phyloP scores from a whole-genome alignment of 495 filamentous ascomycete species.

The Aspergillus saccharolyticus region DNA sequence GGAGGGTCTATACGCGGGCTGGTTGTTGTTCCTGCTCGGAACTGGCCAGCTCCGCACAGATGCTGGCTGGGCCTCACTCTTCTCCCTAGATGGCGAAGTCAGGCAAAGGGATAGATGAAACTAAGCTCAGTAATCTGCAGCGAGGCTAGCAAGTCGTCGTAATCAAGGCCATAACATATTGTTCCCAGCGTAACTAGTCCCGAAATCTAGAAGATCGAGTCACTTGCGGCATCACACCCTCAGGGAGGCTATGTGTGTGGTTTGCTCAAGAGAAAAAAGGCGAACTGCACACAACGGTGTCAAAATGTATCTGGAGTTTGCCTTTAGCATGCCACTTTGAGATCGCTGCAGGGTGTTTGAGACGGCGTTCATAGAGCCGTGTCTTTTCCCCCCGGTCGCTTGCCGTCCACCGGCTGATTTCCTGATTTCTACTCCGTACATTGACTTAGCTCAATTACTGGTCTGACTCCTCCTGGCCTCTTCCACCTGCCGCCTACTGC shows the following conservation, averaged over 20 bases:
- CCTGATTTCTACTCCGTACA: background rate
- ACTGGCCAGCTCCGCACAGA: background rate
- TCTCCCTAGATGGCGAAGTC: background rate
- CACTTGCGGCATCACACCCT: background rate
- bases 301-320: constrained; percentile 9
- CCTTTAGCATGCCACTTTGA: constrained; percentile 22
- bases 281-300: constrained; percentile 19
- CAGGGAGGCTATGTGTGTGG: constrained; percentile 12
- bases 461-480: background rate
- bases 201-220: background rate
- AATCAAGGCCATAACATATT: constrained; percentile 12
- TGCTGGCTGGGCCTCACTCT: background rate
- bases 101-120: background rate
- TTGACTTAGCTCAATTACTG: no score
- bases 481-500: background rate
- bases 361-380: constrained; percentile 16
- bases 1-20: background rate
- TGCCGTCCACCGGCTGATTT: constrained; percentile 15
- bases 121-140: constrained; percentile 7
- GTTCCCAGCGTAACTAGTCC: background rate
- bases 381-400: constrained; percentile 12
- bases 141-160: constrained; percentile 18
- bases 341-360: constrained; percentile 40
- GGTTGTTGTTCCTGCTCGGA: background rate
- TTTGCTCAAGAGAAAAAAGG: constrained; percentile 10